Base-by-base conservation (phyloP, 306 rosid species). In the Delonix regia region DNA sequence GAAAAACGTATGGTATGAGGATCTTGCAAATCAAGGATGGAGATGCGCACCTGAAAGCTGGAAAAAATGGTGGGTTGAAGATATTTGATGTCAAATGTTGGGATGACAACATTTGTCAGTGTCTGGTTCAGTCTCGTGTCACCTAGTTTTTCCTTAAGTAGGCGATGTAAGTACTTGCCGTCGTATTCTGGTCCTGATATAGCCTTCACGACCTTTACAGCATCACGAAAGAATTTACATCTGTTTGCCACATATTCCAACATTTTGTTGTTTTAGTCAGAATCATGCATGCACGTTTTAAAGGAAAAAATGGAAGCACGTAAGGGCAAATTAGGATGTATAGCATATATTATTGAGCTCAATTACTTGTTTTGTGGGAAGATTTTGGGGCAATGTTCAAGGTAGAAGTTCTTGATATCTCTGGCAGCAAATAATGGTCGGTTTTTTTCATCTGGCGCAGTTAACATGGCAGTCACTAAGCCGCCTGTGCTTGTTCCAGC, bases 51-150 rank as follows among this genome's bases (percentile, higher is more conserved):
- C 90, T 82, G 80, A 44, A 39, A 86, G 87, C 83, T 84, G 3
- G 90, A 88, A 52, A 88, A 88, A 19, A 88, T 80, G 60, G 88
- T 74, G 4, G 90, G 92, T 60, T 86, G 88, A 33, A 86, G 87
- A 16, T 48, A n/a, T 72, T 79, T 85, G 80, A 85, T 88, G 83
- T 88, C 91, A 48, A 88, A 88, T 2, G 91, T 83, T 22, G 91
- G 91, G 63, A 86, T 82, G 27, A 88, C 88, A 28, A 88, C 76
- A 25, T 86, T 86, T 24, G 92, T 88, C 79, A 88, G 69, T 22
- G 90, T 82, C 25, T 86, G 77, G 55, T 77, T 68, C 77, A 86
- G 57, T 55, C 69, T 86, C 12, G 57, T 82, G 6, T 75, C 53
- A 2, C 88, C 88, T 7, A 88, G 71, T 22, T 84, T 86, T 68